A percentile compares a stretch with the other conserved stretches of the same genome.
phyloP scores from a whole-genome alignment of 495 filamentous ascomycete species.

The Tuber indicum region DNA sequence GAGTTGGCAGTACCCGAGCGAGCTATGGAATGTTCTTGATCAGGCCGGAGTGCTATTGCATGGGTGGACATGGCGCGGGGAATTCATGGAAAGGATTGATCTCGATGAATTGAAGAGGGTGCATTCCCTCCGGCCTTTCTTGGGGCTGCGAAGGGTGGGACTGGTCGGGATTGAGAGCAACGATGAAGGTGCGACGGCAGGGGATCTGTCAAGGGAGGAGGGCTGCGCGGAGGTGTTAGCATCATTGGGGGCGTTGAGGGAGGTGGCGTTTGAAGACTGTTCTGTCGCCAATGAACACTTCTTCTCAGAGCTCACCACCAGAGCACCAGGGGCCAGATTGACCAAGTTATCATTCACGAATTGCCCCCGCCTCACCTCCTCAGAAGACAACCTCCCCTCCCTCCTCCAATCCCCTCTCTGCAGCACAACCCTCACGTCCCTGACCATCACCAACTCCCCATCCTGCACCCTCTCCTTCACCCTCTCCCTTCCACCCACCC shows the following conservation, averaged over 20 bases:
- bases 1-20: constrained; percentile 28
- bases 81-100: constrained; percentile 10
- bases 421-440: not conserved
- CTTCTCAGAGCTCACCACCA: constrained; percentile 9
- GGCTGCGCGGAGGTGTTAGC: constrained; percentile 21
- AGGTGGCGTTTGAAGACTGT: constrained; percentile 15
- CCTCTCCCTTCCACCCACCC: constrained; percentile 8
- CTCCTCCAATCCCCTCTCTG: constrained; percentile 15
- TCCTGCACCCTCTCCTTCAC: constrained; percentile 23
- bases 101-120: constrained; percentile 11
- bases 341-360: constrained; percentile 10
- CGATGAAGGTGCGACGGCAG: constrained; percentile 33
- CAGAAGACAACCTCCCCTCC: constrained; percentile 10
- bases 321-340: constrained; percentile 5
- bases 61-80: constrained; percentile 26
- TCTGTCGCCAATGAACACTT: constrained; percentile 17
- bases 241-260: not conserved
- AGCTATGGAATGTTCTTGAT: constrained; percentile 37
- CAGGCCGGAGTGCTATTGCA: not conserved
- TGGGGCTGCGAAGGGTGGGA: constrained; percentile 12
- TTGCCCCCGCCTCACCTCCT: constrained; percentile 12
- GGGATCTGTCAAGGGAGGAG: constrained; percentile 39
- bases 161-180: constrained; percentile 18
- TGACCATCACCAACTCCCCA: constrained; percentile 10
- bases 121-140: constrained; percentile 13